Conservation (phyloP, 1,139 yeast species). For the Hyphopichia wangnamkhiaoensis region DNA sequence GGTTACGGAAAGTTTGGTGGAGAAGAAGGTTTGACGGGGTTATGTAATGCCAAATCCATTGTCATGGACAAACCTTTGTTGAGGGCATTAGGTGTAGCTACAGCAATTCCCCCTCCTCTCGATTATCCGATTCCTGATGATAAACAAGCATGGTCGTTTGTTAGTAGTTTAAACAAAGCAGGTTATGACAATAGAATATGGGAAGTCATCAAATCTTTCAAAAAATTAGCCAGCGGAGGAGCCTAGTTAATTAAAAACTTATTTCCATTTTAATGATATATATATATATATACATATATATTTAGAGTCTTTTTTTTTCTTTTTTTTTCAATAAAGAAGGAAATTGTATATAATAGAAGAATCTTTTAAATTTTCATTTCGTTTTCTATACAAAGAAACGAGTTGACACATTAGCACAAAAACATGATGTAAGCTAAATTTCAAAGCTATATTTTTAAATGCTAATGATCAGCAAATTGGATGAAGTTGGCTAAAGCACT, state of each 20-base stretch:
- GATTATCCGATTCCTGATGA: constrained; percentile 89
- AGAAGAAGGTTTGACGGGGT: constrained; percentile 88
- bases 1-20: constrained; percentile 98
- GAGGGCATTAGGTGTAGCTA: constrained; percentile 57
- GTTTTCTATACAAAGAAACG: background rate
- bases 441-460: background rate
- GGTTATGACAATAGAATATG: constrained; percentile 79
- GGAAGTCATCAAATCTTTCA: constrained; percentile 52
- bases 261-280: background rate
- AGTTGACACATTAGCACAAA: background rate
- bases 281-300: background rate
- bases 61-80: constrained; percentile 82
- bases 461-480: too few relatives aligned
- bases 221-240: constrained; percentile 42
- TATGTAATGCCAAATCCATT: constrained; percentile 82
- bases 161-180: constrained; percentile 77
- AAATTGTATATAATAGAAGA: background rate
- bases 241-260: constrained; percentile 5
- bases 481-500: background rate
- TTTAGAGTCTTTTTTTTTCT: background rate
- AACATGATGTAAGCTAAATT: background rate
- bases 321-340: background rate
- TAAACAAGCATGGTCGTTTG: constrained; percentile 85
- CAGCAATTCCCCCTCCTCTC: constrained; percentile 80
- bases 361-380: background rate